Conservation (phyloP, 2,329 filamentous ascomycete genomes). For the Botrytis elliptica region DNA sequence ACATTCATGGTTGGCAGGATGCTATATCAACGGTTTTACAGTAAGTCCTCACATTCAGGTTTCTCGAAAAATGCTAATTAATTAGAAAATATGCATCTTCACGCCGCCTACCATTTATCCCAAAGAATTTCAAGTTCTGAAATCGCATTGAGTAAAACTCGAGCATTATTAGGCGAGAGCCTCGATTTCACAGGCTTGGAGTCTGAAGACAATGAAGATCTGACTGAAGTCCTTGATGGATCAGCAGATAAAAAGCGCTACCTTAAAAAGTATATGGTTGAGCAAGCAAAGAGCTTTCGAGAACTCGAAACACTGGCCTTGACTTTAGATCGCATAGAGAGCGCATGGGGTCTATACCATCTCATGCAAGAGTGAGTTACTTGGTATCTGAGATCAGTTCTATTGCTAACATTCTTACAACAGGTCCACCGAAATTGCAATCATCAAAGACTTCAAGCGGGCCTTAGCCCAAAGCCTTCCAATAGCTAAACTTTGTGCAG, state of each 20-base stretch:
- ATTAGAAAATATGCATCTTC: constrained; percentile 46
- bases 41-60: constrained; percentile 54
- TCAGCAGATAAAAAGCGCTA: constrained; percentile 40
- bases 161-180: constrained; percentile 43
- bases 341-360: constrained; percentile 46
- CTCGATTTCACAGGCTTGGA: constrained; percentile 40
- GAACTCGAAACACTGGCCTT: constrained; percentile 68
- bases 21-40: constrained; percentile 79
- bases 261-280: constrained; percentile 42
- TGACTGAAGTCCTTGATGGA: constrained; percentile 39
- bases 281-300: constrained; percentile 60
- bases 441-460: constrained; percentile 51
- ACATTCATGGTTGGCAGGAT: constrained; percentile 67
- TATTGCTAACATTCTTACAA: neutral
- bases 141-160: constrained; percentile 39
- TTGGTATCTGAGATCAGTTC: neutral
- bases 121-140: constrained; percentile 50
- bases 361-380: constrained; percentile 32
- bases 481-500: constrained; percentile 54
- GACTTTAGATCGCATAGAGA: constrained; percentile 67
- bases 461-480: constrained; percentile 56
- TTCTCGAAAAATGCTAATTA: constrained; percentile 24
- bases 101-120: constrained; percentile 54
- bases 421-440: neutral
- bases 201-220: constrained; percentile 33